Base-by-base conservation (phyloP, 2,329 filamentous ascomycete species). In the Apiospora hydei region DNA sequence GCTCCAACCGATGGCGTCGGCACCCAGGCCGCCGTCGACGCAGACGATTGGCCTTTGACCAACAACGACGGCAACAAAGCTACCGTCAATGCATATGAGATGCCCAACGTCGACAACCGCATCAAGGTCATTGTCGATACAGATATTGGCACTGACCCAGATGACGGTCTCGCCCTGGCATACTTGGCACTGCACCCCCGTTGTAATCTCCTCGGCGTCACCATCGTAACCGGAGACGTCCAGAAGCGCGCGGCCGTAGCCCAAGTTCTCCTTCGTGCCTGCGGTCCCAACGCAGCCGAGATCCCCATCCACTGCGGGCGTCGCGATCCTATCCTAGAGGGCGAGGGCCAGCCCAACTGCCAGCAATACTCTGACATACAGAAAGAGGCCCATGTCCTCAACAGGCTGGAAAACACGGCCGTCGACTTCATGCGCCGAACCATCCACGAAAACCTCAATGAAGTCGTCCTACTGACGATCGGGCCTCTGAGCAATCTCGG, bases 121-220 rank as follows among this genome's bases (percentile, higher is more conserved):
- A 72, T 67, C 69, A 72, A 72, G 34, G 71, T 72, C 38, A 61
- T 72, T 24, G 71, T 72, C 44, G 71, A 72, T 61, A 72, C 71
- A 43, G 71, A 72, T 53, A 72, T 72, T 67, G 71, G 71, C 66
- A 72, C 69, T 26, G 71, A 72, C 64, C 71, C 71, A n/a, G 71
- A 72, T 43, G 71, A 72, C 47, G 69, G 71, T 43, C 69, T 72
- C 24, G 51, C 71, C n/a, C 71, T 72, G 14, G 64, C 66, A n/a
- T 72, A 72, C 26, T 66, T 72, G 30, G 71, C 69, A 24, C 64
- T 72, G n/a, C 71, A 72, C n/a, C 69, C 71, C 30, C 61, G 57
- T n/a, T 72, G 71, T 44, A 69, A 72, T 38, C 69, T 72, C 18
- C 71, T 72, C 21, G 71, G 71, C 34, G 69, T 72, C 64, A 71